Conservation (phyloP, 108 stramenopile species). For the Cylindrotheca fusiformis region DNA sequence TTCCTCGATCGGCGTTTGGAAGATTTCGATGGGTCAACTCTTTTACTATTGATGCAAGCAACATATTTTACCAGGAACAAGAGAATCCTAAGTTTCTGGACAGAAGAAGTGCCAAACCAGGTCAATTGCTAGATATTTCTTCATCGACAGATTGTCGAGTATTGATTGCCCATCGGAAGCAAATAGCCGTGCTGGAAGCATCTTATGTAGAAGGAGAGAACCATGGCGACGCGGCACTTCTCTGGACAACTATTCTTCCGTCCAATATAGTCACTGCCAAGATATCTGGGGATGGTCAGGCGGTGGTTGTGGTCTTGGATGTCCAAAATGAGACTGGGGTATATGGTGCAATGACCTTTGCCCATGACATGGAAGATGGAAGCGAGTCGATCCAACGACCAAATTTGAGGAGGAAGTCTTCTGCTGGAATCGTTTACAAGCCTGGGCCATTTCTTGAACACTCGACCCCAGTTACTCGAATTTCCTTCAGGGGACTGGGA, state of each 20-base stretch:
- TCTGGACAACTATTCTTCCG: slow-evolving; percentile 74
- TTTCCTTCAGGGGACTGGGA: slow-evolving; percentile 77
- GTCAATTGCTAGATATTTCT: slow-evolving; percentile 30
- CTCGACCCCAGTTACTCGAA: slow-evolving; percentile 58
- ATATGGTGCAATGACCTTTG: slow-evolving; percentile 62
- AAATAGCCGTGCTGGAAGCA: slow-evolving; percentile 64
- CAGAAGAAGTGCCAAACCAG: slow-evolving; percentile 19
- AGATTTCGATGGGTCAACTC: slow-evolving; percentile 23
- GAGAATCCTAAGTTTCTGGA: slow-evolving; percentile 16
- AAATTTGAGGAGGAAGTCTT: slow-evolving; percentile 18
- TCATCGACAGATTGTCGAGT: slow-evolving; percentile 37
- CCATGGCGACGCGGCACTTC: slow-evolving; percentile 34
- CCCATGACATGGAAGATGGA: slow-evolving; percentile 62
- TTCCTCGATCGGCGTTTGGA: slow-evolving; percentile 13
- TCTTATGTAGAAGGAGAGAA: neutral
- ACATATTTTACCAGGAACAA: slow-evolving; percentile 19
- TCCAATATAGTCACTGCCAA: slow-evolving; percentile 46
- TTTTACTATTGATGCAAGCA: slow-evolving; percentile 16
- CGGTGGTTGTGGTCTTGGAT: slow-evolving; percentile 58
- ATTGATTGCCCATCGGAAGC: slow-evolving; percentile 63
- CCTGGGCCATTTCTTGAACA: slow-evolving; percentile 78
- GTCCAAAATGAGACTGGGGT: slow-evolving; percentile 31
- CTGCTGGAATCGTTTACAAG: slow-evolving; percentile 69
- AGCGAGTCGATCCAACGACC: neutral
- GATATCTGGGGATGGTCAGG: slow-evolving; percentile 72